Percentiles rank a stretch among this genome's conserved stretches.
Conservation (phyloP, 2,329 filamentous ascomycete species). For the Aspergillus pseudoterreus region DNA sequence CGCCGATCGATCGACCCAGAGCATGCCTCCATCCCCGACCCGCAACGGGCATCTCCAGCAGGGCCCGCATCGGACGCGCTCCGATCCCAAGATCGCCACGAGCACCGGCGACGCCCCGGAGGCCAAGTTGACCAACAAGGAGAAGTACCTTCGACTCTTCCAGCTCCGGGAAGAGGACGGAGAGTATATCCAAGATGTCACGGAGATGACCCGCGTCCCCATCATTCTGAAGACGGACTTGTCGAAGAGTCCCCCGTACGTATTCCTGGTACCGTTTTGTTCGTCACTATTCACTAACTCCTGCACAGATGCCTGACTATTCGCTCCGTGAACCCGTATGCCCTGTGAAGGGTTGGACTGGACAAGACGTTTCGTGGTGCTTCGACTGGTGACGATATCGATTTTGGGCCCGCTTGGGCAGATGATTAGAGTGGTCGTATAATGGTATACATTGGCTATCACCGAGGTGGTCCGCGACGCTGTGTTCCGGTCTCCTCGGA, state of each 20-base stretch:
- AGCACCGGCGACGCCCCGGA: conserved; percentile 66
- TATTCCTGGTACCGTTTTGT: conserved; percentile 31
- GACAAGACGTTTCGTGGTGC: conserved; percentile 9
- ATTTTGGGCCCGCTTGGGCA: conserved; percentile 12
- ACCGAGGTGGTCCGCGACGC: background rate
- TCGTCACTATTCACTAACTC: conserved; percentile 17
- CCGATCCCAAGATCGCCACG: conserved; percentile 84
- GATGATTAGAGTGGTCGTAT: conserved; percentile 6
- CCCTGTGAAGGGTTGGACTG: conserved; percentile 33
- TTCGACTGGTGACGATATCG: conserved; percentile 22
- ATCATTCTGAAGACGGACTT: conserved; percentile 98
- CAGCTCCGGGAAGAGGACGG: conserved; percentile 85
- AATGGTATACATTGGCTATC: conserved; percentile 10
- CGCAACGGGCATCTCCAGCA: conserved; percentile 66
- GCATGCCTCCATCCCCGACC: conserved; percentile 86
- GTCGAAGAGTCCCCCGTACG: conserved; percentile 98
- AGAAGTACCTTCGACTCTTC: conserved; percentile 92
- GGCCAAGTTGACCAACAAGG: conserved; percentile 81
- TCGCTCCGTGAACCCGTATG: conserved; percentile 50
- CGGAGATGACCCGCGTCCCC: conserved; percentile 95
- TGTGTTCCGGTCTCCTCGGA: conserved; percentile 8
- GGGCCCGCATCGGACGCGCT: conserved; percentile 79
- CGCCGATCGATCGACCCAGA: conserved; percentile 85
- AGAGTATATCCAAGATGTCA: conserved; percentile 96
- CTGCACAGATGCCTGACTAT: conserved; percentile 45